A percentile compares a stretch with the other conserved stretches of the same genome.
Evolutionary conservation across 1,284 basidiomycete species (phyloP).

Genomic region (Takashimella koratensis): DNA sequence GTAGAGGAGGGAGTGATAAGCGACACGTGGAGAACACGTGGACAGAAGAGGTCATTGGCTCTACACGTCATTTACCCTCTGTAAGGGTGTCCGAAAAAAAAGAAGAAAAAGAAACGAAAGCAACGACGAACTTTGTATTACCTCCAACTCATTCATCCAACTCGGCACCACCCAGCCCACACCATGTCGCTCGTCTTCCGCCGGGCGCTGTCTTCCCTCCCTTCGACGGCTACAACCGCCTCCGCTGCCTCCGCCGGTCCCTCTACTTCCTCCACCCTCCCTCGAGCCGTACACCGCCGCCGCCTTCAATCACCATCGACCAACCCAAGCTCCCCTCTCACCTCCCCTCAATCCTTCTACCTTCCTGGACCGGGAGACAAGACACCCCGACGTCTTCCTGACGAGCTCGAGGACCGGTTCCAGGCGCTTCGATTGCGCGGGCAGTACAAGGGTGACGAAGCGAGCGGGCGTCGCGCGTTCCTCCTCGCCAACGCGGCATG

Average conservation of each 20-base stretch:
- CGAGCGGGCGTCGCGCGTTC: conserved; percentile 31
- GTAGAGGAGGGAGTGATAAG: too few species aligned
- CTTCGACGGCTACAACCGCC: conserved; percentile 12
- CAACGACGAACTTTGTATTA: too few species aligned
- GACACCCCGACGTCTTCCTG: conserved; percentile 24
- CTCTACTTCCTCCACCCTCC: conserved; percentile 24
- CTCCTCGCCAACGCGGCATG: conserved; percentile 32
- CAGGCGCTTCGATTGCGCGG: conserved; percentile 29
- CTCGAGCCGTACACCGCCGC: conserved; percentile 33
- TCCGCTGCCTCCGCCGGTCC: conserved; percentile 16
- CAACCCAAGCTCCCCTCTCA: conserved; percentile 19
- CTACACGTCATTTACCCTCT: too few species aligned
- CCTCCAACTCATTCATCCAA: too few species aligned
- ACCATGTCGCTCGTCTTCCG: conserved; percentile 41
- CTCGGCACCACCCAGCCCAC: conserved; percentile 3
- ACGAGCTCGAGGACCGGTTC: conserved; percentile 37
- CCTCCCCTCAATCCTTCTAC: conserved; percentile 15
- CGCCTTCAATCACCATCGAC: conserved; percentile 21
- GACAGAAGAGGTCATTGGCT: too few species aligned
- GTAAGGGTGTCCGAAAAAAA: too few species aligned
- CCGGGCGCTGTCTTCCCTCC: conserved; percentile 21
- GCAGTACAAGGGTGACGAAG: conserved; percentile 29
- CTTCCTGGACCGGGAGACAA: conserved; percentile 6
- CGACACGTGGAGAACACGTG: too few species aligned
- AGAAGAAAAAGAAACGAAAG: too few species aligned